Evolutionary conservation across 2,329 filamentous ascomycete species (phyloP), one percentile per base, ranked within the genome.

Genomic region (Aspergillus eucalypticola): DNA sequence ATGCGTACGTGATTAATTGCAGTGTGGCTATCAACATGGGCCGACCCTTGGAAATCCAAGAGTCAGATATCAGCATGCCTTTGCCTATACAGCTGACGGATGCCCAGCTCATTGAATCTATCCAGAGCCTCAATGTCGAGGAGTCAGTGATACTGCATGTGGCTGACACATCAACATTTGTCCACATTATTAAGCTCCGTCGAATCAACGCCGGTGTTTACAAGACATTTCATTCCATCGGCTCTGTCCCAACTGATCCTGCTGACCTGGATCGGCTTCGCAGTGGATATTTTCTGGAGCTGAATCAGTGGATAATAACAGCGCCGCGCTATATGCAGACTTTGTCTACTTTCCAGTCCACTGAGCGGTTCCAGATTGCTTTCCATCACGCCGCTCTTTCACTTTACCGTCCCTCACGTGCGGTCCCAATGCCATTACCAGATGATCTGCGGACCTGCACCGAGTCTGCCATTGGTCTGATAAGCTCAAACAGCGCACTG

Each of bases 351-450:
- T 64, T 65, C 38, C 69, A 71, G 44, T 68, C 69, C 8, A 60
- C 64, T 5, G 69, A 72, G 23, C 71, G 69, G 70, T 70, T 70
- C 48, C 65, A 71, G 23, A 72, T 69, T 15, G 68, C 68, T 0
- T 69, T 68, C 39, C 68, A 69, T 39, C 65, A 69, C 29, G 69
- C 67, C 8, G 59, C 70, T 11, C 56, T 71, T 38, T 63, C 64
- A 10, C 59, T 70, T 11, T 63, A 70, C 49, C 58, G 68, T 7
- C 69, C 69, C 15, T 71, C 69, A 0, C 66, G 64, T 15, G 66
- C 63, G 1, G 63, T 59, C 2, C 67, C 64, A 6, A 60, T 60
- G 27, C 60, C 59, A 19, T 55, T 51, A 2, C 46, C 58, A 11
- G 54, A 63, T 15, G 58, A 60, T 23, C 51, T 63, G 42, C 58